These are phyloP conservation scores for Vachellia pachyceras DNA, from an alignment of 306 rosid species.

Conservation along the genomic window DNA sequence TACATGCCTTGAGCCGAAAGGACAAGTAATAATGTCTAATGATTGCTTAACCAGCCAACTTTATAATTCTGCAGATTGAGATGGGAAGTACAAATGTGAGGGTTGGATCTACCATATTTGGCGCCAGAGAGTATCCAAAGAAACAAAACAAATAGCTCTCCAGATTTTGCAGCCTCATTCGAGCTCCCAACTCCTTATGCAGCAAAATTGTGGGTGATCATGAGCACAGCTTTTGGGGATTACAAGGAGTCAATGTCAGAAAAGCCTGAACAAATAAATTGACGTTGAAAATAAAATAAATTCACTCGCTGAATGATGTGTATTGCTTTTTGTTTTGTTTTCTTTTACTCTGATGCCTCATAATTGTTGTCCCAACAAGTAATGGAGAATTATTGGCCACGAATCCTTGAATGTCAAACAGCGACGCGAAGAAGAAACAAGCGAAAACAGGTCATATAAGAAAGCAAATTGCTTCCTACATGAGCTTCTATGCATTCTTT, in stretches of 20 bases:
- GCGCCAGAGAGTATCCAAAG: constrained; percentile 79
- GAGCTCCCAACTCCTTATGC: not conserved
- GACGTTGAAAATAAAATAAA: constrained; percentile 19
- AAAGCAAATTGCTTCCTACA: not conserved
- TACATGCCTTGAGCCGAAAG: not conserved
- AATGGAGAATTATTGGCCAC: not conserved
- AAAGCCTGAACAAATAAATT: constrained; percentile 28
- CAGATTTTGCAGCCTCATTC: constrained; percentile 15
- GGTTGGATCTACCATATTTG: constrained; percentile 90
- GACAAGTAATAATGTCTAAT: constrained; percentile 18
- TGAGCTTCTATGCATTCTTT: too few species aligned
- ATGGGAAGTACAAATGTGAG: constrained; percentile 95
- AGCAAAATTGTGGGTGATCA: not conserved
- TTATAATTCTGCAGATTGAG: constrained; percentile 71
- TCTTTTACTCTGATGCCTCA: not conserved
- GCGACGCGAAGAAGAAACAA: not conserved
- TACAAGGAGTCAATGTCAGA: constrained; percentile 25
- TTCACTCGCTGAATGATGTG: not conserved
- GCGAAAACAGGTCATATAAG: not conserved
- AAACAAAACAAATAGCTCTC: constrained; percentile 48
- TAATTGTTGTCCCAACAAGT: not conserved
- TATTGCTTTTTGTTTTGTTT: not conserved
- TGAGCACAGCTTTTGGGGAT: not conserved
- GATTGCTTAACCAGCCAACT: constrained; percentile 9
- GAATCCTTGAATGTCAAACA: not conserved